Percentiles rank a stretch among this genome's conserved stretches.
These are phyloP conservation scores for Paracoccidioides brasiliensis DNA, from an alignment of 2,329 filamentous ascomycete genomes.

Conservation along the genomic window DNA sequence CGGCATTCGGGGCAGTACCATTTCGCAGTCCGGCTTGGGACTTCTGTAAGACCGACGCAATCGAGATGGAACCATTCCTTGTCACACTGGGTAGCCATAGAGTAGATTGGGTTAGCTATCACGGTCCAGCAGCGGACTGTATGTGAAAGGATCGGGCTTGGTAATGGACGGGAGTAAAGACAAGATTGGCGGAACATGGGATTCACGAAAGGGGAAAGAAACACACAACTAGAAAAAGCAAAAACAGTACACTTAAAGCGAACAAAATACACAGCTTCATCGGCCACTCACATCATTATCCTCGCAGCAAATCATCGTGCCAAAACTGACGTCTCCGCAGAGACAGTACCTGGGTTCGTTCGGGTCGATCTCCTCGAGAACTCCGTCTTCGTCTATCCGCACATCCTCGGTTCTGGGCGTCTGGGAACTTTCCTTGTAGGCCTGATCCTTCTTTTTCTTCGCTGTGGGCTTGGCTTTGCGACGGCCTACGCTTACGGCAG, in stretches of 20 bases:
- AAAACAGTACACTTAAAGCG: conserved; percentile 15
- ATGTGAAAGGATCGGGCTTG: background rate
- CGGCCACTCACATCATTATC: conserved; percentile 40
- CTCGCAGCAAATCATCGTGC: conserved; percentile 54
- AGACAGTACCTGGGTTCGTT: conserved; percentile 52
- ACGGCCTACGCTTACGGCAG: conserved; percentile 48
- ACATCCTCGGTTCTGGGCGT: conserved; percentile 23
- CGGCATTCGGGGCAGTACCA: conserved; percentile 55
- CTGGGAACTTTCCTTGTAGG: conserved; percentile 14
- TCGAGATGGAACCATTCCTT: conserved; percentile 55
- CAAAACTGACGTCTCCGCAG: conserved; percentile 51
- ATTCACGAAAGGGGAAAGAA: background rate
- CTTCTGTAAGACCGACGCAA: conserved; percentile 45
- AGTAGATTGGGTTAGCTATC: background rate
- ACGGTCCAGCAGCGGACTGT: background rate
- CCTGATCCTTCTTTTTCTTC: conserved; percentile 30
- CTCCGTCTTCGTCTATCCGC: conserved; percentile 36
- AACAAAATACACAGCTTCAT: conserved; percentile 1
- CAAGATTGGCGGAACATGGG: background rate
- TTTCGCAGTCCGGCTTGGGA: conserved; percentile 47
- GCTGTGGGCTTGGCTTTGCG: conserved; percentile 42
- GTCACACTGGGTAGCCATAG: conserved; percentile 38
- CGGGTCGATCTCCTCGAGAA: conserved; percentile 42
- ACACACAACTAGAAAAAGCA: conserved; percentile 5
- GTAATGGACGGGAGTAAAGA: background rate